Conservation (phyloP, 306 rosid species). For the Citrullus colocynthis region DNA sequence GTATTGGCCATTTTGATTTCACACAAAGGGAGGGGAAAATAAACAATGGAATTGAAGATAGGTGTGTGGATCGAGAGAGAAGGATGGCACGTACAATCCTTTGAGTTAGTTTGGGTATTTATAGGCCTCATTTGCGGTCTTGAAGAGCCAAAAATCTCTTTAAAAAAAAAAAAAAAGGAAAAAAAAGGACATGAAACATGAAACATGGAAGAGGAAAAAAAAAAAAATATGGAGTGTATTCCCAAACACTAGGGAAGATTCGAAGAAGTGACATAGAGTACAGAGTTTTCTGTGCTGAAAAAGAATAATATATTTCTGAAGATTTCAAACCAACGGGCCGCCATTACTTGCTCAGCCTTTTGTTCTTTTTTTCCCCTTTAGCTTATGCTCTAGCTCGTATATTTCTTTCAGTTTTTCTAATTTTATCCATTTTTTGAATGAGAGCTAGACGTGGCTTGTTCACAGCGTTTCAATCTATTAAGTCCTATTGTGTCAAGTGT, state of each 20-base stretch:
- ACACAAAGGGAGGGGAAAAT: background rate
- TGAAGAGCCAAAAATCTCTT: background rate
- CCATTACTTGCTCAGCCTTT: background rate
- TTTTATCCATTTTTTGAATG: background rate
- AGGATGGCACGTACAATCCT: background rate
- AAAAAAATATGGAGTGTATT: background rate
- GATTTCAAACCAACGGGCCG: slow-evolving; percentile 9
- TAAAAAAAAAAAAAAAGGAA: too few relatives aligned
- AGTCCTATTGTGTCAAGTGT: too few relatives aligned
- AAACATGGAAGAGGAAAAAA: background rate
- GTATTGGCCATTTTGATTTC: slow-evolving; percentile 41
- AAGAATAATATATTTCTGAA: slow-evolving; percentile 1
- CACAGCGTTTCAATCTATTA: too few relatives aligned
- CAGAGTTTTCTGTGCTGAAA: background rate
- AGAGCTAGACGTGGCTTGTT: background rate
- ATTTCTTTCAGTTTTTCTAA: background rate
- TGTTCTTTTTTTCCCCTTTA: background rate
- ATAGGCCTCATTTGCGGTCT: background rate
- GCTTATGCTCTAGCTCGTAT: background rate
- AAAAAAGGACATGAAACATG: background rate
- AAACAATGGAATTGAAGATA: background rate
- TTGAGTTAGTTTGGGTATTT: slow-evolving; percentile 6
- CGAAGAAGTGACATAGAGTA: background rate
- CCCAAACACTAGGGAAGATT: slow-evolving; percentile 9
- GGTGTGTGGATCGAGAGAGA: background rate